A percentile compares a stretch with the other conserved stretches of the same genome.
These are phyloP conservation scores for Hericium erinaceus DNA, from an alignment of 768 basidiomycete species.

Conservation along the genomic window DNA sequence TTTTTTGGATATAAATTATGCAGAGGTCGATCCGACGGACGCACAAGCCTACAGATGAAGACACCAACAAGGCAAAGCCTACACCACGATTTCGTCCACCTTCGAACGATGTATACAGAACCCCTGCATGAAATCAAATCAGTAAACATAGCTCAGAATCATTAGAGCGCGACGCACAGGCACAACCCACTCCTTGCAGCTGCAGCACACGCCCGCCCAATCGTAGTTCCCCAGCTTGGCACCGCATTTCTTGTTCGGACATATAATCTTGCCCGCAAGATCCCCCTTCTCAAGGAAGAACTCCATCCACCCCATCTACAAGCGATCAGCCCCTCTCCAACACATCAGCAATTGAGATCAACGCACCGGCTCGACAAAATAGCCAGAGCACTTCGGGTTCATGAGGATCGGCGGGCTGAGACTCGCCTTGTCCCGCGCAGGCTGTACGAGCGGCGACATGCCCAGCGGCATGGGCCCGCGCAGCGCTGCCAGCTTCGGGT, in stretches of 20 bases:
- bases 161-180: conserved; percentile 46
- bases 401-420: conserved; percentile 56
- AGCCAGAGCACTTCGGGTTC: conserved; percentile 87
- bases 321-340: not conserved
- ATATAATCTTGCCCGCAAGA: conserved; percentile 80
- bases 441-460: conserved; percentile 17
- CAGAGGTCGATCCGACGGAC: too few relatives aligned
- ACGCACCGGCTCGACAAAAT: conserved; percentile 92
- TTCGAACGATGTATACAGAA: conserved; percentile 47
- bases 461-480: conserved; percentile 22
- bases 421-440: conserved; percentile 8
- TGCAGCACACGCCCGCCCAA: conserved; percentile 91
- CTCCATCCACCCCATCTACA: conserved; percentile 92
- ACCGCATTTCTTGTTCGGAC: conserved; percentile 86
- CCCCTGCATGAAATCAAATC: conserved; percentile 25
- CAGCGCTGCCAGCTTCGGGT: conserved; percentile 42
- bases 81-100: conserved; percentile 39
- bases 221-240: conserved; percentile 93
- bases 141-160: not conserved
- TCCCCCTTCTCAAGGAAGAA: conserved; percentile 65
- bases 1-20: too few relatives aligned
- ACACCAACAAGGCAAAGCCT: not conserved
- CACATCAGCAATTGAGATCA: not conserved
- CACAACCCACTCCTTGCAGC: conserved; percentile 87
- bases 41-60: not conserved